Evolutionary conservation across 176 grass and related monocot species (phyloP).

Genomic region (Avena sativa): DNA sequence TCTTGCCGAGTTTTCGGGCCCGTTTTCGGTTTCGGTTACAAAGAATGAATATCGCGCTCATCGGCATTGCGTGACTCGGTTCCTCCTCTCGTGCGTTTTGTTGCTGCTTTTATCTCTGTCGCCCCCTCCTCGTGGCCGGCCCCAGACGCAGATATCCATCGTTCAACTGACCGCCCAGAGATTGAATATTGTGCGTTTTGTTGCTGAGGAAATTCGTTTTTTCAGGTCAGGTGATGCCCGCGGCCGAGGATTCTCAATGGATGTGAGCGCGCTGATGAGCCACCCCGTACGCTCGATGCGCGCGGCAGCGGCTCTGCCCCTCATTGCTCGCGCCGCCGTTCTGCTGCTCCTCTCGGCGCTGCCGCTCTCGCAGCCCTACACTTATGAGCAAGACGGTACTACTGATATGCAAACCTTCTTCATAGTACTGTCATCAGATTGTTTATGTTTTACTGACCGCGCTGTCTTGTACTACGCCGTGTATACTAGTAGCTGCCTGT

Average conservation of each 20-base stretch:
- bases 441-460: neutral
- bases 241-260: slow-evolving; percentile 17
- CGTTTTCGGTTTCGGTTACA: neutral
- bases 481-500: neutral
- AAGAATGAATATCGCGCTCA: slow-evolving; percentile 27
- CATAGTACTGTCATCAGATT: neutral
- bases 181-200: neutral
- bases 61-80: slow-evolving; percentile 44
- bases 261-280: slow-evolving; percentile 31
- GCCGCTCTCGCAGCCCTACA: slow-evolving; percentile 52
- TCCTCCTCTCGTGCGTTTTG: slow-evolving; percentile 5
- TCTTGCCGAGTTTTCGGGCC: slow-evolving; percentile 16
- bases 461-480: neutral
- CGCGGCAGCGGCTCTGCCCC: neutral
- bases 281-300: neutral
- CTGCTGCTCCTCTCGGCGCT: slow-evolving; percentile 50
- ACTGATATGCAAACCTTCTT: slow-evolving; percentile 3
- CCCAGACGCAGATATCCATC: slow-evolving; percentile 32
- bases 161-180: neutral
- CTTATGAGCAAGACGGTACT: slow-evolving; percentile 65
- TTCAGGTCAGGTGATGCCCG: slow-evolving; percentile 39
- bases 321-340: slow-evolving; percentile 37
- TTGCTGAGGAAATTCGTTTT: neutral
- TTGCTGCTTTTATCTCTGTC: neutral
- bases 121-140: neutral